Evolutionary conservation across 106 monocot genomes (phyloP).

Genomic region (Phalaenopsis equestris): DNA sequence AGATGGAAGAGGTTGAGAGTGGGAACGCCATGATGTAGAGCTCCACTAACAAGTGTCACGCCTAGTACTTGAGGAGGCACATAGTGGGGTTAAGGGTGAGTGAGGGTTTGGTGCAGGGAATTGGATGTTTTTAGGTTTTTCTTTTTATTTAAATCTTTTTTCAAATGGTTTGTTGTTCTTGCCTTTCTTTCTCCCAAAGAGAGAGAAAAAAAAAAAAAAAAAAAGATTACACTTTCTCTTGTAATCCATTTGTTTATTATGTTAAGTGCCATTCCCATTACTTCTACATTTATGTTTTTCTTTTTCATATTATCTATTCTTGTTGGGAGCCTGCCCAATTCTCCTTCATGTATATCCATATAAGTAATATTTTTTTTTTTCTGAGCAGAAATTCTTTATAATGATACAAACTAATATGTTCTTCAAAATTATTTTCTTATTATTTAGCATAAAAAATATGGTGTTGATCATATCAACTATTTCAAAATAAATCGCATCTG

Average conservation of each 20-base stretch:
- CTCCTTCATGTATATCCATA: too few species aligned
- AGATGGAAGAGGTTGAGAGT: not conserved
- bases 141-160: not conserved
- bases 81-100: not conserved
- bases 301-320: not conserved
- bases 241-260: not conserved
- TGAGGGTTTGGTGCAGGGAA: conserved; percentile 1
- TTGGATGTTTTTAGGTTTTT: not conserved
- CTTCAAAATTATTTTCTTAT: too few species aligned
- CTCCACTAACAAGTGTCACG: conserved; percentile 4
- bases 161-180: not conserved
- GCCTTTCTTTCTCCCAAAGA: not conserved
- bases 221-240: not conserved
- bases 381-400: too few species aligned
- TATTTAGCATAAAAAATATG: too few species aligned
- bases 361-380: too few species aligned
- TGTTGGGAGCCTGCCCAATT: too few species aligned
- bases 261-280: not conserved
- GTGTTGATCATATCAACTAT: too few species aligned
- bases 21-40: conserved; percentile 4
- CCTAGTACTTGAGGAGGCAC: not conserved
- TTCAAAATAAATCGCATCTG: too few species aligned
- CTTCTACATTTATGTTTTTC: not conserved
- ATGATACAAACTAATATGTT: too few species aligned
- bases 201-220: not conserved